Evolutionary conservation across 345 rosid genomes (phyloP).

Genomic region (Noccaea bulbosa): DNA sequence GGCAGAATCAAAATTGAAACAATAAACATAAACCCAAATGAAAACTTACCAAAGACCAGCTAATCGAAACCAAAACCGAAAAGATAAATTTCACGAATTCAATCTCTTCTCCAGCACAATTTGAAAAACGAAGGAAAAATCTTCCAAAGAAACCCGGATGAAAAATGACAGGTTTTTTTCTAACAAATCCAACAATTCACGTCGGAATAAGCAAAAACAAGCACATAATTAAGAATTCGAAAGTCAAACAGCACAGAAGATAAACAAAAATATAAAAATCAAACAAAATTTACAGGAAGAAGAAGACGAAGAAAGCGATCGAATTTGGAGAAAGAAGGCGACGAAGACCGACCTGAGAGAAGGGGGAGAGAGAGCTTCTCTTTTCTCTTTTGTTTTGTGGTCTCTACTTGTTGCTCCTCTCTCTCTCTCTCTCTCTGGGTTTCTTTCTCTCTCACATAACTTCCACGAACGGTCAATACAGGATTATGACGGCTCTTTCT

Average conservation of each 20-base stretch:
- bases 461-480: conserved; percentile 50
- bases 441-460: conserved; percentile 46
- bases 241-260: conserved; percentile 28
- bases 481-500: conserved; percentile 43
- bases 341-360: conserved; percentile 41
- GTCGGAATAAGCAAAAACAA: conserved; percentile 1
- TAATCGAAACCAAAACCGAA: conserved; percentile 4
- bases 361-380: conserved; percentile 17
- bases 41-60: conserved; percentile 6
- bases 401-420: conserved; percentile 26
- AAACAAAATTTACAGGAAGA: conserved; percentile 13
- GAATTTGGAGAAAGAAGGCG: conserved; percentile 14
- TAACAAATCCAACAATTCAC: conserved; percentile 12
- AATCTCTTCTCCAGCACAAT: conserved; percentile 4
- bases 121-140: not conserved
- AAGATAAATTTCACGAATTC: conserved; percentile 18
- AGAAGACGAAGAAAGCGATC: conserved; percentile 38
- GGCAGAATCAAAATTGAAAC: not conserved
- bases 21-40: not conserved
- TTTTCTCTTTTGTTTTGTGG: conserved; percentile 25
- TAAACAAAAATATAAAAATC: not conserved
- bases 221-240: conserved; percentile 25
- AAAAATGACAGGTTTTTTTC: not conserved
- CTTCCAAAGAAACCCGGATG: conserved; percentile 1
- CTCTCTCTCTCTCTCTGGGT: conserved; percentile 35